Base-by-base conservation (phyloP, 345 rosid genomes). In the Gossypium bickii region DNA sequence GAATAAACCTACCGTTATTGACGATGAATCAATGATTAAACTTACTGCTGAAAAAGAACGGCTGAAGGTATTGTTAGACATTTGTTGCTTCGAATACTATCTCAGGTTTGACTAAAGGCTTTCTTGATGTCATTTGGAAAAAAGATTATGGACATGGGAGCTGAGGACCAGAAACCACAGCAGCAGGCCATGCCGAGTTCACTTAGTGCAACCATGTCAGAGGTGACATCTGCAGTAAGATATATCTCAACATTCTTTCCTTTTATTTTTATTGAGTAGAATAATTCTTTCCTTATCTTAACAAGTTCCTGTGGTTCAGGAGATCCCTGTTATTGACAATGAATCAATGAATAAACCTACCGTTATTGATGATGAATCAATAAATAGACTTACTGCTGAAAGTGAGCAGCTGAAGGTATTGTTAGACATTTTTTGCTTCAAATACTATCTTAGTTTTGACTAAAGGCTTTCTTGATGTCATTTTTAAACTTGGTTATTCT, bases 361-460 rank as follows among this genome's bases (percentile, higher is more conserved):
- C 12, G 88, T 87, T 60, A 80, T 85, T 74, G 90, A 89, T 82
- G 79, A 81, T 77, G 97, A 81, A 57, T 77, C 83, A 82, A 80
- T 77, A 83, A 83, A 89, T 69, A 90, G 87, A 76, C 90, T 91
- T 59, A 78, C 83, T 34, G 79, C 83, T 55, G 99, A 95, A 87
- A 95, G 89, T 85, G 92, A 93, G 82, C 85, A 89, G 79, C 92
- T 95, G 71, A 93, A 91, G 94, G 98, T 87, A 71, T 78, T 74
- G 72, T 57, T 69, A 29, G 66, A 25, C 17, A 11, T 48, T 48
- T 78, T 72, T 62, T 60, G 43, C 41, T 77, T 79, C 59, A 9
- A 25, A 24, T 68, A 16, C 25, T 18, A 16, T 18, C 72, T 25
- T 49, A 49, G 12, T 3, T 27, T 68, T 67, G 20, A 67, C 18